Evolutionary conservation across 768 basidiomycete genomes (phyloP).

Genomic region (Russula griseocarnosa): DNA sequence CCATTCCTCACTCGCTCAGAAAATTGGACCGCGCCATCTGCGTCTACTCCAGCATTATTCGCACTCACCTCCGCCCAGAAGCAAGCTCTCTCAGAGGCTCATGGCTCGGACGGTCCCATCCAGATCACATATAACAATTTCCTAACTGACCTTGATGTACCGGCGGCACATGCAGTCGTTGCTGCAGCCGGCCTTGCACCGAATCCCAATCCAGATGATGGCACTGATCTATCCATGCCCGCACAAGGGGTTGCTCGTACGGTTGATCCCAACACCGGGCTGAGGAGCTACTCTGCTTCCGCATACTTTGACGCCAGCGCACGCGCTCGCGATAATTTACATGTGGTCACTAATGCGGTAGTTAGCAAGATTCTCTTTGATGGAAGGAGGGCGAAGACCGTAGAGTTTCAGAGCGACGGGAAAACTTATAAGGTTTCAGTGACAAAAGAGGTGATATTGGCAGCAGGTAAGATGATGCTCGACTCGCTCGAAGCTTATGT

Average conservation of each 20-base stretch:
- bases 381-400: conserved; percentile 17
- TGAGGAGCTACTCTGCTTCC: conserved; percentile 23
- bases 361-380: conserved; percentile 20
- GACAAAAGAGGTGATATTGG: conserved; percentile 22
- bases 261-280: conserved; percentile 16
- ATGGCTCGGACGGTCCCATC: conserved; percentile 17
- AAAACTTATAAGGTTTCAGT: conserved; percentile 19
- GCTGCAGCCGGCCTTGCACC: conserved; percentile 16
- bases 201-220: conserved; percentile 25
- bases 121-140: conserved; percentile 27
- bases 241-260: conserved; percentile 25
- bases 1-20: conserved; percentile 26
- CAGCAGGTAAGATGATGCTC: conserved; percentile 15
- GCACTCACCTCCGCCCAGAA: conserved; percentile 12
- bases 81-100: conserved; percentile 8
- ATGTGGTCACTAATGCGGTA: conserved; percentile 21
- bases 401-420: conserved; percentile 22
- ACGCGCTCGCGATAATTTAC: conserved; percentile 15
- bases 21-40: conserved; percentile 21
- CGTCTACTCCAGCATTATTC: conserved; percentile 18
- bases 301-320: conserved; percentile 23
- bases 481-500: background rate
- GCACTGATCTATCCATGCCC: conserved; percentile 24
- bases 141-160: conserved; percentile 23
- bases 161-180: conserved; percentile 24